A percentile compares a stretch with the other conserved stretches of the same genome.
Conservation (phyloP, 768 basidiomycete genomes). For the Astraeus odoratus region DNA sequence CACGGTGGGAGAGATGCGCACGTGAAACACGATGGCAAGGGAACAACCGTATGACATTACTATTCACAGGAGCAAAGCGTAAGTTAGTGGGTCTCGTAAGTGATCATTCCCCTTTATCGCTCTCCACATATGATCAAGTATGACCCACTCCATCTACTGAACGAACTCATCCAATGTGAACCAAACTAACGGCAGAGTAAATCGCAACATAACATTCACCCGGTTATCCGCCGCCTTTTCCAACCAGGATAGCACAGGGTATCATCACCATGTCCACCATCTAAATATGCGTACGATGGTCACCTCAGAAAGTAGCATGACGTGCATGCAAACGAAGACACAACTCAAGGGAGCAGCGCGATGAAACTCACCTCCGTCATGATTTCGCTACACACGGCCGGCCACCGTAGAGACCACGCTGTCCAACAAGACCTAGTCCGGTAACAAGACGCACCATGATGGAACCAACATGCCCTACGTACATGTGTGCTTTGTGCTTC, state of each 20-base stretch:
- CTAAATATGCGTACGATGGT: not conserved
- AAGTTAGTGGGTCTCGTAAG: not conserved
- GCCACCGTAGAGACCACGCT: conserved; percentile 36
- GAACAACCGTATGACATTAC: too few species aligned
- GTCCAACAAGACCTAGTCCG: conserved; percentile 32
- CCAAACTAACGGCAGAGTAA: conserved; percentile 30
- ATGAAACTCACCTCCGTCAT: conserved; percentile 40
- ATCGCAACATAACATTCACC: conserved; percentile 37
- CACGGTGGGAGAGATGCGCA: too few species aligned
- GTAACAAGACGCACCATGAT: conserved; percentile 36
- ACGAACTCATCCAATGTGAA: conserved; percentile 30
- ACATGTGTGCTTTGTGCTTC: conserved; percentile 32
- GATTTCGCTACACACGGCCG: conserved; percentile 40
- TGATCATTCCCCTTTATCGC: conserved; percentile 6
- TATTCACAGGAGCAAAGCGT: too few species aligned
- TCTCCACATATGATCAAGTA: conserved; percentile 28
- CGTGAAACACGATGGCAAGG: too few species aligned
- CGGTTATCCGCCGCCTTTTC: too few species aligned
- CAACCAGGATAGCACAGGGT: conserved; percentile 44
- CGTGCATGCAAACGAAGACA: not conserved
- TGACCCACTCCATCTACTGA: conserved; percentile 22
- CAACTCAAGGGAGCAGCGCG: not conserved
- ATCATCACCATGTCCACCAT: not conserved
- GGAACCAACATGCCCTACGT: conserved; percentile 43
- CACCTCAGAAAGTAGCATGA: not conserved